Evolutionary conservation across 257 asterid species (phyloP).

Genomic region (Primulina huaijiensis): DNA sequence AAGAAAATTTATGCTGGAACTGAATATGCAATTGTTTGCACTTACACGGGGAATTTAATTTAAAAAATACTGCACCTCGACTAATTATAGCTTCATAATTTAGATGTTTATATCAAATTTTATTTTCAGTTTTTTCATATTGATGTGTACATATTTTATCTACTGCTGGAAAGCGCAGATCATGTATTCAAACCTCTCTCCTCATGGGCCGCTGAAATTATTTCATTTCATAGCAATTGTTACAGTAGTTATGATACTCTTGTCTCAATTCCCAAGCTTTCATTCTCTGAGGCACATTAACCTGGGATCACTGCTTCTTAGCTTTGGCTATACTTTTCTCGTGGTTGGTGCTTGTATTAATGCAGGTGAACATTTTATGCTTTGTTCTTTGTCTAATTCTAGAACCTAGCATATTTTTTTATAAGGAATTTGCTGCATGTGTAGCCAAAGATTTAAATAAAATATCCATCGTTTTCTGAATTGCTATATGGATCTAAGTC

Average conservation of each 20-base stretch:
- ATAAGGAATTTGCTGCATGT: neutral
- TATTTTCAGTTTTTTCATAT: neutral
- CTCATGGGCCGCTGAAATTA: slow-evolving; percentile 66
- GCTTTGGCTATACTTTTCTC: slow-evolving; percentile 77
- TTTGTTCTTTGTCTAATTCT: neutral
- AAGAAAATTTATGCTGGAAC: neutral
- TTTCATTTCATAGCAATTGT: slow-evolving; percentile 90
- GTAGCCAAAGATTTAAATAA: neutral
- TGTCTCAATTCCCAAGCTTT: slow-evolving; percentile 91
- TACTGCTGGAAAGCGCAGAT: slow-evolving; percentile 45
- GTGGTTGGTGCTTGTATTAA: slow-evolving; percentile 86
- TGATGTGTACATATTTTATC: slow-evolving; percentile 9
- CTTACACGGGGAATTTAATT: neutral
- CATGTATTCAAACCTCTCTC: slow-evolving; percentile 72
- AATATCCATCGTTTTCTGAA: neutral
- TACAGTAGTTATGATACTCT: slow-evolving; percentile 70
- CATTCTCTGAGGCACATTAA: slow-evolving; percentile 94
- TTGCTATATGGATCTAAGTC: neutral
- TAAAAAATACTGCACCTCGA: neutral
- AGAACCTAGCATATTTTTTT: neutral
- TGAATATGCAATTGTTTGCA: neutral
- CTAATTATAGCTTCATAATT: neutral
- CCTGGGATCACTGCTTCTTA: slow-evolving; percentile 68
- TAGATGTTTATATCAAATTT: neutral
- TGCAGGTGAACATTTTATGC: slow-evolving; percentile 46